These are phyloP conservation scores for Extremus antarcticus DNA, from an alignment of 495 filamentous ascomycete species.

Conservation along the genomic window DNA sequence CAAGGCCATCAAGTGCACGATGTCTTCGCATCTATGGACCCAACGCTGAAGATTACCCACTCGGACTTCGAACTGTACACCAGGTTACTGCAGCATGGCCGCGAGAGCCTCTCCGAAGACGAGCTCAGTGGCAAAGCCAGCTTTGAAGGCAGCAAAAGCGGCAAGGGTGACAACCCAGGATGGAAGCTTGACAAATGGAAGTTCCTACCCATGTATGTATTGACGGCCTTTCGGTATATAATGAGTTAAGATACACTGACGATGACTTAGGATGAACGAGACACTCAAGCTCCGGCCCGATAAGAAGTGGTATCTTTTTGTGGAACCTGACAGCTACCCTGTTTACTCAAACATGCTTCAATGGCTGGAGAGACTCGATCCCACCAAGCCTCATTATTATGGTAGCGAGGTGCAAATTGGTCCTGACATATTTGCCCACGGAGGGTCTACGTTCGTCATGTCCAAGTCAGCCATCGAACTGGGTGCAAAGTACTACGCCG, in stretches of 20 bases:
- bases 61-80: conserved; percentile 28
- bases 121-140: conserved; percentile 6
- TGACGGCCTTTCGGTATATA: too few relatives aligned
- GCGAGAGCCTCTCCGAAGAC: neutral
- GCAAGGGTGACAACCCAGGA: conserved; percentile 26
- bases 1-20: conserved; percentile 14
- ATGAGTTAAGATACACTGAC: too few relatives aligned
- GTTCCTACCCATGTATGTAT: conserved; percentile 58
- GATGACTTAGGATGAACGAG: conserved; percentile 44
- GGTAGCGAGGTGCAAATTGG: conserved; percentile 24
- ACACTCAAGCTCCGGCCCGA: conserved; percentile 39
- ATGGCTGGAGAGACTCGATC: conserved; percentile 43
- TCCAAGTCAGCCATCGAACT: conserved; percentile 6
- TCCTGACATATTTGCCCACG: conserved; percentile 43
- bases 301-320: conserved; percentile 55
- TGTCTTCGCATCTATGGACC: conserved; percentile 6
- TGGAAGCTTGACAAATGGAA: conserved; percentile 66
- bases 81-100: conserved; percentile 17
- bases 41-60: conserved; percentile 1
- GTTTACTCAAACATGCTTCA: conserved; percentile 51
- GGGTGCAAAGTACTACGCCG: conserved; percentile 1
- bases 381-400: conserved; percentile 39
- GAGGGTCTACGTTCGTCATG: conserved; percentile 39
- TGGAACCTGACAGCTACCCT: conserved; percentile 58
- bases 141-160: conserved; percentile 4